Base-by-base conservation (phyloP, 2,329 filamentous ascomycete species). In the Xylariaceae sp. region DNA sequence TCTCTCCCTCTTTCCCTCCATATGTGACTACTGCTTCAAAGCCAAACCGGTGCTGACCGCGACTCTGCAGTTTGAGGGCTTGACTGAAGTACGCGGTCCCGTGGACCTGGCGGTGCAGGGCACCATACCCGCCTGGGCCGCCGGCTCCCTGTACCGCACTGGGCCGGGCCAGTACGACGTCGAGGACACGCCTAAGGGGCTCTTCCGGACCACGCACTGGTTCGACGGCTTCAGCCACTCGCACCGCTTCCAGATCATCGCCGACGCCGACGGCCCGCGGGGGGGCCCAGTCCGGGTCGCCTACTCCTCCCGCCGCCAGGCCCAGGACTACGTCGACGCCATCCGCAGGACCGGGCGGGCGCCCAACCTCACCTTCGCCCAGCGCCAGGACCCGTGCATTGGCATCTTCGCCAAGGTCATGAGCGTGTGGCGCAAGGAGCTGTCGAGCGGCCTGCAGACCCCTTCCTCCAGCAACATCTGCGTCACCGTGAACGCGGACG, bases 201-300 rank as follows among this genome's bases (percentile, higher is more conserved):
- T 67, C 0, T 78, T 79, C 48, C 63, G 67, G 19, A 65, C 80
- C 10, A 73, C 68, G 1, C 84, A 92, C 55, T 92, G 85, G 85
- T 92, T 92, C 45, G 86, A 92, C 52, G 82, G 82, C 5, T 77
- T 87, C 38, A 72, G 76, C 3, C 74, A 83, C 35, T 67, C 76
- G 1, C 83, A 90, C 58, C 76, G 74, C 18, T 90, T 90, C 52
- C 70, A 85, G 37, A 81, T 90, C 19, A 48, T 75, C 3, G 52
- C 68, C 13, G 51, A 49, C 12, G 33, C 48, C 5, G 24, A 35
- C 7, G 36, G 41, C 19, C 15, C 41, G 2, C n/a, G n/a, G n/a
- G 42, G 45, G 3, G 40, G 38, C 18, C 51, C 50, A 0, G 46
- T 52, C 8, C 60, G 63, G 21, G 80, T 89, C 3, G 62, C 70